Conservation (phyloP, 345 rosid species). For the Pistacia vera region DNA sequence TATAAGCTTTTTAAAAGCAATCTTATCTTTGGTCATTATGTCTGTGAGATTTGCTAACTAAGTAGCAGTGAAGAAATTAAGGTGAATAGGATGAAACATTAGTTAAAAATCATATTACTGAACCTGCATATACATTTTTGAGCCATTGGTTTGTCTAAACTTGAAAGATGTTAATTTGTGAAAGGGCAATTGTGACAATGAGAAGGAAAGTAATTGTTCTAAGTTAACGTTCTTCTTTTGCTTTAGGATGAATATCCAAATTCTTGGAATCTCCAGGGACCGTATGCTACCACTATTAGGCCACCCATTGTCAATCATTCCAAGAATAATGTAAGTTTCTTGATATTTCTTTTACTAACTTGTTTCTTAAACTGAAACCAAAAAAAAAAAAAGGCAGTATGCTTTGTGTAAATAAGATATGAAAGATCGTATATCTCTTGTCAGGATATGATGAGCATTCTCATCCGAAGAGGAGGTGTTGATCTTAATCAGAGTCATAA, state of each 20-base stretch:
- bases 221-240: conserved; percentile 5
- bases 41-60: too few relatives aligned
- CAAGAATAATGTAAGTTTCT: conserved; percentile 66
- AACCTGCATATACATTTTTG: not conserved
- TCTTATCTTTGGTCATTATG: not conserved
- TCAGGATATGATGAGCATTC: conserved; percentile 59
- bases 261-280: conserved; percentile 45
- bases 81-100: too few relatives aligned
- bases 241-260: conserved; percentile 51
- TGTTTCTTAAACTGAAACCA: not conserved
- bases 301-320: conserved; percentile 42
- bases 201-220: not conserved
- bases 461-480: conserved; percentile 72
- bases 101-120: not conserved
- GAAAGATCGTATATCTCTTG: conserved; percentile 1
- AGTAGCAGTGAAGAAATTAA: too few relatives aligned
- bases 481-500: conserved; percentile 74
- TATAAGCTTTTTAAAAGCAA: not conserved
- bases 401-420: not conserved
- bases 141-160: not conserved
- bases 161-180: not conserved
- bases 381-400: not conserved
- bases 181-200: not conserved
- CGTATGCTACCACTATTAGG: conserved; percentile 40
- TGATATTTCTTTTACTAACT: not conserved